Evolutionary conservation across 2,329 filamentous ascomycete species (phyloP).

Genomic region (Boeremia exigua): DNA sequence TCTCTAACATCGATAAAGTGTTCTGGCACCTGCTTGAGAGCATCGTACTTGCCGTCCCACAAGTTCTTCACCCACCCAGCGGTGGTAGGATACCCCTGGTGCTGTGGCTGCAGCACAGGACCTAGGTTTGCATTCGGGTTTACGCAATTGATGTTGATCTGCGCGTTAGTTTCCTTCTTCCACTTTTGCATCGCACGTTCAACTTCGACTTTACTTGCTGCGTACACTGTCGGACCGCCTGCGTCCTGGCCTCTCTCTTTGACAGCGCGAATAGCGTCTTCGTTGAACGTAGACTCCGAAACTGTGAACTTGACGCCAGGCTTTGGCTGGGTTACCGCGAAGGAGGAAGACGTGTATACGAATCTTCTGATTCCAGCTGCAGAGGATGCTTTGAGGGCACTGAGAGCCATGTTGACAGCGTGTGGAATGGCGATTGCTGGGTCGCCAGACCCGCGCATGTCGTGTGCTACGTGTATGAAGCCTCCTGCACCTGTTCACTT

Average conservation of each 20-base stretch:
- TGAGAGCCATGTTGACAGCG: conserved; percentile 45
- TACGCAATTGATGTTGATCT: conserved; percentile 53
- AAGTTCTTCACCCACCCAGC: conserved; percentile 32
- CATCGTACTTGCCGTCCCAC: conserved; percentile 39
- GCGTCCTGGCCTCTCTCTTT: conserved; percentile 16
- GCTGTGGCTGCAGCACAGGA: conserved; percentile 41
- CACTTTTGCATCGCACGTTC: conserved; percentile 58
- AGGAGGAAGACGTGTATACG: conserved; percentile 54
- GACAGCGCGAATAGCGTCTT: conserved; percentile 41
- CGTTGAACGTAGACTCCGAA: conserved; percentile 47
- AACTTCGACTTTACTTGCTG: conserved; percentile 55
- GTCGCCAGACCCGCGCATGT: conserved; percentile 45
- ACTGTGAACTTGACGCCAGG: conserved; percentile 44
- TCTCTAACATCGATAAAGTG: conserved; percentile 23
- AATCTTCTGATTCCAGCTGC: conserved; percentile 47
- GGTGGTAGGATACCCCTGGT: conserved; percentile 42
- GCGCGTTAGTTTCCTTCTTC: conserved; percentile 51
- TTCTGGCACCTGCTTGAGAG: conserved; percentile 27
- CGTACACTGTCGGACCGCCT: conserved; percentile 44
- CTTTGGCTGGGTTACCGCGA: conserved; percentile 43
- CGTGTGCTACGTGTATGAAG: conserved; percentile 56
- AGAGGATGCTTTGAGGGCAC: conserved; percentile 50
- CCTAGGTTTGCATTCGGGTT: conserved; percentile 47
- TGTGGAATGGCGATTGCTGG: conserved; percentile 51
- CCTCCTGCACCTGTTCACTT: conserved; percentile 38